Percentiles rank a stretch among this genome's conserved stretches.
These are phyloP conservation scores for Puya raimondii DNA, from an alignment of 176 grass and related monocot species.

Conservation along the genomic window DNA sequence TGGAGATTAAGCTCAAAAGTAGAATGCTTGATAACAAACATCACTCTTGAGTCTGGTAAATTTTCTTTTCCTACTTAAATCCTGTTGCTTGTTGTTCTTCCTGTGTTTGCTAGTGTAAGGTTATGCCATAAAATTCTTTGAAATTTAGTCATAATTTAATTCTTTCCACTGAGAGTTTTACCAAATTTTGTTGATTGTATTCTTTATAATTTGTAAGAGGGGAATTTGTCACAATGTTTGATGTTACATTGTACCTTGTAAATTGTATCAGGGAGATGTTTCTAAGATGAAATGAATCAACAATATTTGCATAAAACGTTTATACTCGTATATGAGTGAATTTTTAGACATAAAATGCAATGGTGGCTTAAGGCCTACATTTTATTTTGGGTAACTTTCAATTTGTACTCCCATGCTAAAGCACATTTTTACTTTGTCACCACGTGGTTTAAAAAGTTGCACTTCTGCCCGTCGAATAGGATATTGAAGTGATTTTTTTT, in stretches of 20 bases:
- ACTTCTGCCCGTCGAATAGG: too few relatives aligned
- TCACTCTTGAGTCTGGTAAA: too few relatives aligned
- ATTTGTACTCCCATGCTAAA: too few relatives aligned
- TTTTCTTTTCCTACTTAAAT: neutral
- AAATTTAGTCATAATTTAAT: neutral
- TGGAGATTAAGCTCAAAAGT: too few relatives aligned
- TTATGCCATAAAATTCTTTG: neutral
- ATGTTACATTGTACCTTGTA: neutral
- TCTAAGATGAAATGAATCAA: neutral
- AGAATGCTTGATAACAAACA: too few relatives aligned
- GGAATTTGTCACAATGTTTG: neutral
- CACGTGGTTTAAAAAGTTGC: too few relatives aligned
- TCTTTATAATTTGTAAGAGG: neutral
- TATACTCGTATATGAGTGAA: conserved; percentile 5
- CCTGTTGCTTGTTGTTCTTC: neutral
- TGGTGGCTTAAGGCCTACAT: neutral
- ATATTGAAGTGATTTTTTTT: too few relatives aligned
- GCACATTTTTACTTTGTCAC: too few relatives aligned
- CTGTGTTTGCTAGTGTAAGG: neutral
- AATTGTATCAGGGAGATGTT: neutral
- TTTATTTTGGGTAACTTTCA: too few relatives aligned
- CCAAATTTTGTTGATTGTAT: neutral
- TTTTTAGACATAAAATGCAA: conserved; percentile 16
- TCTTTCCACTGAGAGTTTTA: neutral
- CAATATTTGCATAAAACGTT: neutral